Base-by-base conservation (phyloP, 2,329 filamentous ascomycete species). In the Fusarium verrucosum region DNA sequence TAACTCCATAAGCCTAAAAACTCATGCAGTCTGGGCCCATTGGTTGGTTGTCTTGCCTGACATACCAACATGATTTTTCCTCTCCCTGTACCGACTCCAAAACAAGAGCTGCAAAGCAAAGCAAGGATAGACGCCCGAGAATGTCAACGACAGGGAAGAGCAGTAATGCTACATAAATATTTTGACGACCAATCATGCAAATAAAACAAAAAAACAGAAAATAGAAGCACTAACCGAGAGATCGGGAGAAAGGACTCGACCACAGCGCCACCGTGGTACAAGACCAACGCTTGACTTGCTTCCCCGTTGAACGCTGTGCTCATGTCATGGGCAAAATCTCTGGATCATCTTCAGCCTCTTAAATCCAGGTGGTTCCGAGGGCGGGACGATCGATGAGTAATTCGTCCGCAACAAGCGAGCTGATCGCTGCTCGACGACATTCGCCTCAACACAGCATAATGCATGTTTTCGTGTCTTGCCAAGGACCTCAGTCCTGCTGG, bases 271-370 rank as follows among this genome's bases (percentile, higher is more conserved):
- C 38, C 3, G 58, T 62, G 30, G 17, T 47, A 69, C 65, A 58
- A 46, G 51, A 40, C 38, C 64, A 68, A 68, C 57, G 65, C 61
- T 63, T 66, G 49, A 65, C 45, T 22, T 44, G 45, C 63, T 58
- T 66, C 58, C 63, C 45, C 64, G 47, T 59, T 41, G 49, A 58
- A 68, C 46, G 55, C 44, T 57, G 64, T 67, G 51, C 44, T 65
- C 55, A 17, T 49, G 42, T 11, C 38, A 40, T 40, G 20, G 57
- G 23, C 45, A 11, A 20, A 22, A 38, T 52, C 40, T 41, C 26
- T 50, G 19, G 43, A 49, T n/a, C 32, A 51, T 32, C 26, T 13
- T 36, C 25, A 41, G 19, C 26, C 51, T 53, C 58, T 45, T 35
- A 28, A 35, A 19, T 35, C 25, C 19, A 61, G 17, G 8, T 14